A percentile compares a stretch with the other conserved stretches of the same genome.
These are phyloP conservation scores for Collybia nuda DNA, from an alignment of 768 basidiomycete genomes.

Conservation along the genomic window DNA sequence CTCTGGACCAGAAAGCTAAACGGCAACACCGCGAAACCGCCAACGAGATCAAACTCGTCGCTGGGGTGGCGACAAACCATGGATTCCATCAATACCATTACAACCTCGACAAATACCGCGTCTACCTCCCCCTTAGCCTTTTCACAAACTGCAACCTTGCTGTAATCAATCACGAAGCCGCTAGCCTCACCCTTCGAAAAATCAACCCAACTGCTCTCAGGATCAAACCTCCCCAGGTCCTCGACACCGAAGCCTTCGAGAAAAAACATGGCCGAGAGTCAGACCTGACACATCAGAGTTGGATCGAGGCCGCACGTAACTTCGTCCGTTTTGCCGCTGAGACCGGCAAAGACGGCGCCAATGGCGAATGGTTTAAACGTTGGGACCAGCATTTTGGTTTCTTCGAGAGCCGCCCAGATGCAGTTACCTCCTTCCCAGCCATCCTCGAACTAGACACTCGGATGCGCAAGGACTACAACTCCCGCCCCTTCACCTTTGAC, in stretches of 20 bases:
- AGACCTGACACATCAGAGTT: no score
- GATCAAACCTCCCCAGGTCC: constrained; percentile 1
- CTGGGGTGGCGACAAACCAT: neutral
- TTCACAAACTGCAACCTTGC: constrained; percentile 8
- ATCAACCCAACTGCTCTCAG: neutral
- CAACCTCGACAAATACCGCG: neutral
- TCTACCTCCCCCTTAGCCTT: constrained; percentile 9
- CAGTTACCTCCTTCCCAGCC: constrained; percentile 1
- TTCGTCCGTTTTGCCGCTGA: no score
- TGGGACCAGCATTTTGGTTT: constrained; percentile 6
- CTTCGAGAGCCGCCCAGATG: neutral
- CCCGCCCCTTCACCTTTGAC: constrained; percentile 2
- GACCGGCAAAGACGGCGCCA: neutral
- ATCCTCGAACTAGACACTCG: constrained; percentile 2
- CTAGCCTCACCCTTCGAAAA: constrained; percentile 4
- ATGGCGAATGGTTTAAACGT: constrained; percentile 6
- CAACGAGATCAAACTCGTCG: neutral
- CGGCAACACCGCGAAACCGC: neutral
- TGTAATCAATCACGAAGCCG: constrained; percentile 1
- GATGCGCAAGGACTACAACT: constrained; percentile 5
- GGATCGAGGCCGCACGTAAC: no score
- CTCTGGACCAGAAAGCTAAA: neutral
- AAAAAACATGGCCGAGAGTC: constrained; percentile 3
- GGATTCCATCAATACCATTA: neutral
- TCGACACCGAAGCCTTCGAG: constrained; percentile 9